Percentiles rank a stretch among this genome's conserved stretches.
phyloP scores from a whole-genome alignment of 2,329 filamentous ascomycete genomes.

The Sarocladium oryzae region DNA sequence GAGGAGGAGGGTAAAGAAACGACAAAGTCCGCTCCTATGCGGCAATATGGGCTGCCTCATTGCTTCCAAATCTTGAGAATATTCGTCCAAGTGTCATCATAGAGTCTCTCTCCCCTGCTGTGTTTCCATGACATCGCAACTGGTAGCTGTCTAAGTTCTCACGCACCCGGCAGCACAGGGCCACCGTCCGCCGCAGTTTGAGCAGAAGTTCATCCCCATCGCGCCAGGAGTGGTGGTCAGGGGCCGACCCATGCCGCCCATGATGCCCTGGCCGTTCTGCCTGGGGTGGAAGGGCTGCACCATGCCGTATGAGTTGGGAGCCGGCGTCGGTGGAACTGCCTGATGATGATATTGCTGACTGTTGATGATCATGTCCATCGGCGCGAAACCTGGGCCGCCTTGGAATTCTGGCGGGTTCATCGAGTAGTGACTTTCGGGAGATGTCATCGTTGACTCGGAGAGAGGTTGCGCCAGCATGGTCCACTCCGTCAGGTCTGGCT shows the following conservation, averaged over 20 bases:
- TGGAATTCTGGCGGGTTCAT: background rate
- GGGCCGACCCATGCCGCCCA: background rate
- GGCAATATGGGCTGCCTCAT: background rate
- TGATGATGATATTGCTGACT: background rate
- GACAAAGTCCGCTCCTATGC: too few species aligned
- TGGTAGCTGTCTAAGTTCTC: too few species aligned
- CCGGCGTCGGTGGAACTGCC: background rate
- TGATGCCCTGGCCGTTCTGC: background rate
- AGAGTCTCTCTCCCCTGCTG: too few species aligned
- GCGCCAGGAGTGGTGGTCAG: background rate
- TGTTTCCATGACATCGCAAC: too few species aligned
- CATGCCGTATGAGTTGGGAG: background rate
- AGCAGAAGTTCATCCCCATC: background rate
- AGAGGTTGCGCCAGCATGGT: background rate
- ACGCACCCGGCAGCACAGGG: background rate
- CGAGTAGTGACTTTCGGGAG: background rate
- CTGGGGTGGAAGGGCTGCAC: background rate
- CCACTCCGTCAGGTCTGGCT: background rate
- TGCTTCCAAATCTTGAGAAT: too few species aligned
- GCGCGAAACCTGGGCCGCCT: background rate
- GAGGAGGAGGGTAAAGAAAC: too few species aligned
- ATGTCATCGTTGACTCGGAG: background rate
- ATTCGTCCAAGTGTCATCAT: too few species aligned
- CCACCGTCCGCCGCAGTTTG: background rate
- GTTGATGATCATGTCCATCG: background rate